Conservation (phyloP, 768 basidiomycete genomes). For the Leccinum olivaceopallidum region DNA sequence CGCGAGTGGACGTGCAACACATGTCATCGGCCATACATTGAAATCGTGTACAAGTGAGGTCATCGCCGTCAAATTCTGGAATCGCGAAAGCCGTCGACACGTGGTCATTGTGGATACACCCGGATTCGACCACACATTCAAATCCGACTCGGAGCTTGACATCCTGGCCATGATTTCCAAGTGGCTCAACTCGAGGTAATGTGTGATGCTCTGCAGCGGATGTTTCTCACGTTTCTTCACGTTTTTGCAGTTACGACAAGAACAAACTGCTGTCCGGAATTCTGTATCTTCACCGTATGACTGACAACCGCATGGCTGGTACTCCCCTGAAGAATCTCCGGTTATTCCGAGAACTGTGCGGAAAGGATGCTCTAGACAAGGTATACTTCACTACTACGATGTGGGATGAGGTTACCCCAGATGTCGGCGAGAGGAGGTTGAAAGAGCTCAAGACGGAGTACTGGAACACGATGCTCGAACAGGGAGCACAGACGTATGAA, state of each 20-base stretch:
- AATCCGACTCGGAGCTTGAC: slow-evolving; percentile 12
- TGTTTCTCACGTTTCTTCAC: not conserved
- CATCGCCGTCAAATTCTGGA: slow-evolving; percentile 2
- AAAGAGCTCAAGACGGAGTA: slow-evolving; percentile 1
- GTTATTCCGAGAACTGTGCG: slow-evolving; percentile 33
- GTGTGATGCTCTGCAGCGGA: not conserved
- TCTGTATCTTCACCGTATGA: slow-evolving; percentile 43
- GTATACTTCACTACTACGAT: slow-evolving; percentile 36
- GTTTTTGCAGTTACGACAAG: slow-evolving; percentile 9
- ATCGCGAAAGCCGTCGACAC: not conserved
- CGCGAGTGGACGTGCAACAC: not conserved
- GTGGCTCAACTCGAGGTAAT: slow-evolving; percentile 18
- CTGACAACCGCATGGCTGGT: slow-evolving; percentile 39
- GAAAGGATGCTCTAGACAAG: slow-evolving; percentile 29
- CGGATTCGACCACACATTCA: slow-evolving; percentile 17
- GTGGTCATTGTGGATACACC: slow-evolving; percentile 12
- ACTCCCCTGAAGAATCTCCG: slow-evolving; percentile 34
- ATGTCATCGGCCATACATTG: slow-evolving; percentile 5
- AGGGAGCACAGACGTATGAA: slow-evolving; percentile 6
- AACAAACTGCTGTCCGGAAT: slow-evolving; percentile 32
- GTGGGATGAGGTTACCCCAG: slow-evolving; percentile 30
- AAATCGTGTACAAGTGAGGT: slow-evolving; percentile 14
- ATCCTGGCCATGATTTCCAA: slow-evolving; percentile 14
- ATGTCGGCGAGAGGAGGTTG: slow-evolving; percentile 18
- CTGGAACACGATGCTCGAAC: slow-evolving; percentile 1